Base-by-base conservation (phyloP, 2,329 filamentous ascomycete genomes). In the Myriosclerotinia curreyana region DNA sequence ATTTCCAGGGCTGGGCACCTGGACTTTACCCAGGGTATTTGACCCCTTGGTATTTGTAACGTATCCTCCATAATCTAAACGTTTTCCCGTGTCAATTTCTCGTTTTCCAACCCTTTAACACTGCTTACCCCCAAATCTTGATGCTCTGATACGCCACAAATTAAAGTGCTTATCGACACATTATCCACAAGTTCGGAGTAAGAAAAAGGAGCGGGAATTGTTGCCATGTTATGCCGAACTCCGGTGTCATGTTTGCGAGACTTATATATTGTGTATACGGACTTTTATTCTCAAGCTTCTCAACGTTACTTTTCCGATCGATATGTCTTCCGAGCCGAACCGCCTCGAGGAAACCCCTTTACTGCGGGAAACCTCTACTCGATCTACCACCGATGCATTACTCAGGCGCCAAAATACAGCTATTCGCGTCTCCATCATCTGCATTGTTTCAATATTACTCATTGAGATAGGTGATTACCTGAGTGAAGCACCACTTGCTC, bases 401-500 rank as follows among this genome's bases (percentile, higher is more conserved):
- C 8, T 62, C 1, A 25, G 17, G 6, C 48, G 49, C 12, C 34
- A 62, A 42, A 40, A 31, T 40, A 11, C 53, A 28, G 49, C 25
- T 25, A n/a, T 53, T 17, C 59, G 59, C 20, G 59, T 62, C 34
- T 53, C 59, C 25, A 14, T 62, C 36, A 49, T 63, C 7, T 31
- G 44, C 25, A 63, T 63, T 11, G 4, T 49, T 31, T 42, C 42
- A 12, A 20, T 63, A 1, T 22, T 82, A 59, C 67, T 82, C 50
- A 67, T 80, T 60, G 78, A 80, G 56, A 74, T 81, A 15, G 79
- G 77, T 65, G 70, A 77, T 74, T 62, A 75, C 72, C 67, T 74
- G 20, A 42, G 65, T 42, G 48, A 72, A 40, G 76, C 81, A 4
- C 80, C 83, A 0, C 71, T 74, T 52, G 80, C 79, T 58, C 79